Conservation (phyloP, 352 stramenopile species). For the Pseudoperonospora humuli region DNA sequence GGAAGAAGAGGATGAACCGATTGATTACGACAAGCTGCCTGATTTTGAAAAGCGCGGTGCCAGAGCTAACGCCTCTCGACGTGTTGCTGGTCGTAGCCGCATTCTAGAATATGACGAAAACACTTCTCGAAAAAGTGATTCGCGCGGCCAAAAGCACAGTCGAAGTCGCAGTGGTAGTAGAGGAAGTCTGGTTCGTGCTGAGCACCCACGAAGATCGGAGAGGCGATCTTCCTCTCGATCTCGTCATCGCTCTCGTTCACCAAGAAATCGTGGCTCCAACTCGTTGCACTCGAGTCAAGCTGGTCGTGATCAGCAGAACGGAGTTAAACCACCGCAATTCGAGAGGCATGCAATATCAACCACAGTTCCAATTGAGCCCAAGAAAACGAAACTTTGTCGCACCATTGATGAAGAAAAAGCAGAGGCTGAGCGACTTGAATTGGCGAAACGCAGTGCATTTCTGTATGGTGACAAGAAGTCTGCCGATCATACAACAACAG, state of each 20-base stretch:
- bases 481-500: not conserved
- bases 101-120: slow-evolving; percentile 7
- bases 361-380: slow-evolving; percentile 5
- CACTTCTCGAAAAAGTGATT: slow-evolving; percentile 2
- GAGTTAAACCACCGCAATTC: not conserved
- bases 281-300: not conserved
- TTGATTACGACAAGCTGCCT: slow-evolving; percentile 74
- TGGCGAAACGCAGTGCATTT: slow-evolving; percentile 49
- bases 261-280: not conserved
- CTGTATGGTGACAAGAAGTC: slow-evolving; percentile 39
- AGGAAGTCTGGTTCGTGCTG: slow-evolving; percentile 12
- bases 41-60: slow-evolving; percentile 50
- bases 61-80: slow-evolving; percentile 13
- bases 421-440: slow-evolving; percentile 31
- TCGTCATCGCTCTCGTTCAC: slow-evolving; percentile 14
- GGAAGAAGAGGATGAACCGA: slow-evolving; percentile 58
- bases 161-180: slow-evolving; percentile 35
- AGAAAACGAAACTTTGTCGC: not conserved
- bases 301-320: slow-evolving; percentile 1
- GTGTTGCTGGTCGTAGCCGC: slow-evolving; percentile 8
- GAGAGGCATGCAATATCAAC: not conserved
- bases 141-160: slow-evolving; percentile 6
- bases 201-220: slow-evolving; percentile 8
- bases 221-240: slow-evolving; percentile 24
- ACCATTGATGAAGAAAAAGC: slow-evolving; percentile 23